Evolutionary conservation across 208 protist genomes (phyloP).

Genomic region (Crithidia fasciculata): DNA sequence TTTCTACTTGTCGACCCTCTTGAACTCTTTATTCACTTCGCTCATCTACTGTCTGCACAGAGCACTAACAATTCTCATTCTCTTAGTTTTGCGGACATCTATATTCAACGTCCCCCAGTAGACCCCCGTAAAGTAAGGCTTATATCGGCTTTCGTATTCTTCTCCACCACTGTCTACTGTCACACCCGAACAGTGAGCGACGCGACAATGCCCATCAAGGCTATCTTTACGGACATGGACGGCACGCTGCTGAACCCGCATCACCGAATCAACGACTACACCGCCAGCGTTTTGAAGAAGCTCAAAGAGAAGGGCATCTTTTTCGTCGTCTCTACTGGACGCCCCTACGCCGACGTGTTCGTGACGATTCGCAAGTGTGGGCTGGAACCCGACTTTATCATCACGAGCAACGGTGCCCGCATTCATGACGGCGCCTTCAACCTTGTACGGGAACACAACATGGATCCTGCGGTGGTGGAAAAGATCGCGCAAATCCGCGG

Average conservation of each 20-base stretch:
- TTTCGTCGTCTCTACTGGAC: conserved; percentile 50
- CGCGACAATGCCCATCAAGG: conserved; percentile 35
- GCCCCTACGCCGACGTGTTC: conserved; percentile 40
- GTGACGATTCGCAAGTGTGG: conserved; percentile 20
- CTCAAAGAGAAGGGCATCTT: conserved; percentile 37
- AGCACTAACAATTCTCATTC: too few species aligned
- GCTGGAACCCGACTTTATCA: conserved; percentile 46
- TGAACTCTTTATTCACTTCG: too few species aligned
- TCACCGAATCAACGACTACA: conserved; percentile 43
- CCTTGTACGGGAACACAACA: conserved; percentile 45
- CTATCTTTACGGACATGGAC: conserved; percentile 53
- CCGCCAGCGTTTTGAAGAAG: conserved; percentile 22
- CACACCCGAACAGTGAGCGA: too few species aligned
- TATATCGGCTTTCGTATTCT: too few species aligned
- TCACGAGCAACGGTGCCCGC: conserved; percentile 55
- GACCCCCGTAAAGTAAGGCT: too few species aligned
- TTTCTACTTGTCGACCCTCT: background rate
- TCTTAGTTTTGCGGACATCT: too few species aligned
- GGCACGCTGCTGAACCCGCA: conserved; percentile 52
- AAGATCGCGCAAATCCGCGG: conserved; percentile 31
- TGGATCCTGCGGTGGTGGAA: conserved; percentile 38
- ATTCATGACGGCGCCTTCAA: conserved; percentile 41
- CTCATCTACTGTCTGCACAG: too few species aligned
- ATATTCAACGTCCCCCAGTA: too few species aligned
- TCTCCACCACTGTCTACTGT: too few species aligned